Base-by-base conservation (phyloP, 2,329 filamentous ascomycete species). In the Phaeoacremonium minimum region DNA sequence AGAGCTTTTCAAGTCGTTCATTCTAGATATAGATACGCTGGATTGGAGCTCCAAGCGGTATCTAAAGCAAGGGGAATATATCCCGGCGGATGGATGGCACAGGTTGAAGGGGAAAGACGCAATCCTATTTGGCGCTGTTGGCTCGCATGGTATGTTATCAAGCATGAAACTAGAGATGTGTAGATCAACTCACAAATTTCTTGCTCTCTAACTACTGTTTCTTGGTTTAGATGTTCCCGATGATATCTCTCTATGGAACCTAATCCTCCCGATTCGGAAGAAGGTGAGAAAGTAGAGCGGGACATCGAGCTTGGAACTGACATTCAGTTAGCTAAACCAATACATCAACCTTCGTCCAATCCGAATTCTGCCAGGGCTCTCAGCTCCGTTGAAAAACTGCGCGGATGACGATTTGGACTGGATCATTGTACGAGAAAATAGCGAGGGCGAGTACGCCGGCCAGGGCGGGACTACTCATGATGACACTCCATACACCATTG, bases 41-140 rank as follows among this genome's bases (percentile, higher is more conserved):
- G 77, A 83, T 53, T 85, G 80, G 81, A 79, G 74, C 46, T 83
- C 77, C 0, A 75, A 80, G 13, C 77, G 70, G 0, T 85, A 81
- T 58, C 81, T 81, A 53, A 71, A 72, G 51, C 80, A 72, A 0
- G 82, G 82, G 2, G 70, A 75, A 45, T 85, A 83, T 49, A 80
- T 83, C 7, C 76, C 78, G 0, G 70, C 77, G 15, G 76, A 71
- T 19, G 78, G 75, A 1, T 61, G 81, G 2, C 72, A 79, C 4
- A 52, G 66, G 35, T 60, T 83, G 44, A 68, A 42, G 38, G 46
- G 45, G 33, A 46, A 50, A 35, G 52, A 57, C 35, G 53, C 55
- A 38, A 53, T 56, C 22, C 41, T 56, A 6, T 57, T 57, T 31
- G 55, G 55, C 4, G 52, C 55, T 11, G 53, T 57, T 12, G 55